phyloP scores from a whole-genome alignment of 164 flowering plant species.

The Chimonanthus salicifolius region DNA sequence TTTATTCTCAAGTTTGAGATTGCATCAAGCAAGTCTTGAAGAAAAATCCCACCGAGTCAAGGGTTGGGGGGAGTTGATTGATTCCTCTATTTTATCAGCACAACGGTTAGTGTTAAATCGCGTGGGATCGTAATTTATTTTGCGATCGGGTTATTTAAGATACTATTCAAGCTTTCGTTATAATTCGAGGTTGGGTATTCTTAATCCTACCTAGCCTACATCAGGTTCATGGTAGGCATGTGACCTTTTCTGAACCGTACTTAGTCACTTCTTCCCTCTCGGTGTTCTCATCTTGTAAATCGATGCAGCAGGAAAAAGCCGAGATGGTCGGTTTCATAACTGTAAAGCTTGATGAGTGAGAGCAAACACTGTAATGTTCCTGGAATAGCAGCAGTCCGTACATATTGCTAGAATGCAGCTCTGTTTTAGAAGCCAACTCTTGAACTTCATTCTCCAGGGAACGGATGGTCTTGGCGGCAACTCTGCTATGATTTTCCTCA shows the following conservation, averaged over 20 bases:
- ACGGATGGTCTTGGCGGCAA: constrained; percentile 99
- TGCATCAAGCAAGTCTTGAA: no score
- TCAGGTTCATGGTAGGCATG: background rate
- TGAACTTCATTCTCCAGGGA: constrained; percentile 49
- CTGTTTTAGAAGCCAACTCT: background rate
- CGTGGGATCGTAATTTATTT: no score
- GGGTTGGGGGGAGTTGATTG: no score
- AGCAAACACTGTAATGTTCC: constrained; percentile 70
- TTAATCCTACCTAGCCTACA: no score
- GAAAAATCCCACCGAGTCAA: no score
- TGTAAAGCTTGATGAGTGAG: constrained; percentile 95
- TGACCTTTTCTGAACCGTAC: background rate
- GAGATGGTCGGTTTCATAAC: constrained; percentile 85
- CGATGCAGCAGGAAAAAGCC: constrained; percentile 98
- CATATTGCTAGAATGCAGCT: no score
- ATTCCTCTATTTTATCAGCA: no score
- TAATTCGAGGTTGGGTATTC: no score
- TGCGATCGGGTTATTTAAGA: no score
- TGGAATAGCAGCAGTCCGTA: background rate
- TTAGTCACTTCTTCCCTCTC: constrained; percentile 1
- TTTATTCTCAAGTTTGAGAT: no score
- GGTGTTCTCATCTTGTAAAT: constrained; percentile 42
- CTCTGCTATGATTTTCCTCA: constrained; percentile 94
- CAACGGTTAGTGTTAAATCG: no score
- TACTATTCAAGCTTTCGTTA: no score